Conservation (phyloP, 2,329 filamentous ascomycete genomes). For the Diaporthe destruens region DNA sequence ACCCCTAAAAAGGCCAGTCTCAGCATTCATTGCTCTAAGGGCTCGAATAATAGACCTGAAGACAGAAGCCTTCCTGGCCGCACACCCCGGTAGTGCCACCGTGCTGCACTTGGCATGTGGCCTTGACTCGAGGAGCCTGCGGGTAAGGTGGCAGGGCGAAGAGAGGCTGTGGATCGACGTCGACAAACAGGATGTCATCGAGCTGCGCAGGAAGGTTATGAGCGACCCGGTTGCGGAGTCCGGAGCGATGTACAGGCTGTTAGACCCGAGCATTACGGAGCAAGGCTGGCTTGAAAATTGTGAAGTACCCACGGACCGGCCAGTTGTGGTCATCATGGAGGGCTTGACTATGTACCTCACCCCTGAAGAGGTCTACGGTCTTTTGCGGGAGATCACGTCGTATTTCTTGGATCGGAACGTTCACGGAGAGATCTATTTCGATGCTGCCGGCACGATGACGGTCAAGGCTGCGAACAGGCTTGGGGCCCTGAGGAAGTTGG, state of each 20-base stretch:
- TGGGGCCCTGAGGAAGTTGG: neutral
- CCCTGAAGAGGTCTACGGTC: neutral
- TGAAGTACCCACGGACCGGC: neutral
- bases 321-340: constrained; percentile 9
- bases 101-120: constrained; percentile 23
- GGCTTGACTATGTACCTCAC: constrained; percentile 10
- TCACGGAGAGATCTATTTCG: constrained; percentile 1
- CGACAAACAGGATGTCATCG: constrained; percentile 8
- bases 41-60: constrained; percentile 5
- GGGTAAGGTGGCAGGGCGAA: neutral
- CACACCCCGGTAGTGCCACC: neutral
- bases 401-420: constrained; percentile 1
- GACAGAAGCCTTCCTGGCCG: neutral
- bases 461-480: neutral
- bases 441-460: neutral
- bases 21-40: neutral
- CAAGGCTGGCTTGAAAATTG: constrained; percentile 13
- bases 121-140: constrained; percentile 13
- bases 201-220: constrained; percentile 10
- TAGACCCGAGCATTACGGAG: constrained; percentile 25
- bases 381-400: neutral
- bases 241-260: neutral
- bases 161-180: constrained; percentile 7
- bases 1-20: neutral
- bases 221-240: neutral